Evolutionary conservation across 1,284 basidiomycete species (phyloP).

Genomic region (Tilletia setariae): DNA sequence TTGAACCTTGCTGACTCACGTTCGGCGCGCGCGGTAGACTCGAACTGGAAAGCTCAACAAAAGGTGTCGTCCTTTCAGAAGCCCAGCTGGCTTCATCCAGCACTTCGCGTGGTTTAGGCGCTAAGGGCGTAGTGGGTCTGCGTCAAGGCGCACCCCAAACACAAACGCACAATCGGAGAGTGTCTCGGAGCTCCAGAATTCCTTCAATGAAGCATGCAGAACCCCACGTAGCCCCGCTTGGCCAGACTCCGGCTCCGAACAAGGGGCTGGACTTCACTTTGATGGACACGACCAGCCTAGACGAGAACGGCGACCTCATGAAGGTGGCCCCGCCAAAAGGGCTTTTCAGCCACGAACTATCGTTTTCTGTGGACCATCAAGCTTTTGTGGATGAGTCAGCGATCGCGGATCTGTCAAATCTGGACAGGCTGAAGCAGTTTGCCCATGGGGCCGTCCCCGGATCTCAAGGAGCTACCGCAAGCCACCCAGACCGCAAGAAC

Average conservation of each 20-base stretch:
- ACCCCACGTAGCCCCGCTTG: not conserved
- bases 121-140: not conserved
- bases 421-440: not conserved
- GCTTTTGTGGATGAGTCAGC: constrained; percentile 10
- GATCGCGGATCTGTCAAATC: not conserved
- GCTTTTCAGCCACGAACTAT: constrained; percentile 6
- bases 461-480: not conserved
- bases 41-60: not conserved
- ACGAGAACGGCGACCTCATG: constrained; percentile 13
- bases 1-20: not conserved
- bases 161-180: no score
- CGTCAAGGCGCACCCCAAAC: not conserved
- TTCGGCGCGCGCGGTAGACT: not conserved
- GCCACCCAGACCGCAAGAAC: not conserved
- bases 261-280: not conserved
- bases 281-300: not conserved
- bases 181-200: not conserved
- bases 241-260: not conserved
- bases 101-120: no score
- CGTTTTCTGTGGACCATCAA: constrained; percentile 13
- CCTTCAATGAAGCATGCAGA: not conserved
- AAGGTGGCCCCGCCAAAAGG: constrained; percentile 10
- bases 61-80: not conserved
- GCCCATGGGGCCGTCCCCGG: not conserved
- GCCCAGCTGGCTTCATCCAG: constrained; percentile 4